These are phyloP conservation scores for Leccinum griseonigrum DNA, from an alignment of 1,284 basidiomycete species.

Conservation along the genomic window DNA sequence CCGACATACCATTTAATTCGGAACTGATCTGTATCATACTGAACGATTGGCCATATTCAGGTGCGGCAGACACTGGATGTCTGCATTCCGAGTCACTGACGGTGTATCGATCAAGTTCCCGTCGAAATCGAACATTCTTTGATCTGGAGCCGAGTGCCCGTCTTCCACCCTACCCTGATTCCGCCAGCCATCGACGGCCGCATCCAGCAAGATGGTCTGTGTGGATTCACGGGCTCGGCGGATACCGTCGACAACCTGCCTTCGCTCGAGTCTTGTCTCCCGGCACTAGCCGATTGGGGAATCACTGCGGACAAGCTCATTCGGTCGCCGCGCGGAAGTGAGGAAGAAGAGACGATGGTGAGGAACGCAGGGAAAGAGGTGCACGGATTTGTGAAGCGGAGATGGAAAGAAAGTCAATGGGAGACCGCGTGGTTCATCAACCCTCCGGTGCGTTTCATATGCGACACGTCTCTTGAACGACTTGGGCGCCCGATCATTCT, in stretches of 20 bases:
- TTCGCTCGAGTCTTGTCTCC: slow-evolving; percentile 56
- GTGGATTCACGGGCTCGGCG: slow-evolving; percentile 80
- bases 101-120: slow-evolving; percentile 57
- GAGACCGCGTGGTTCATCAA: slow-evolving; percentile 88
- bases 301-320: slow-evolving; percentile 58
- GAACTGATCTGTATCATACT: slow-evolving; percentile 67
- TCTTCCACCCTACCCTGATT: slow-evolving; percentile 57
- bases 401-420: slow-evolving; percentile 69
- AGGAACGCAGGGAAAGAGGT: slow-evolving; percentile 54
- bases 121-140: slow-evolving; percentile 70
- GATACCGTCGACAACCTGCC: slow-evolving; percentile 60
- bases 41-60: slow-evolving; percentile 85
- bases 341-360: slow-evolving; percentile 54
- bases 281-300: slow-evolving; percentile 66
- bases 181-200: background rate
- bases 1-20: slow-evolving; percentile 47
- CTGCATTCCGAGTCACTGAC: slow-evolving; percentile 58
- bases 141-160: slow-evolving; percentile 71
- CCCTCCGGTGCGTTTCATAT: slow-evolving; percentile 57
- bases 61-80: slow-evolving; percentile 47
- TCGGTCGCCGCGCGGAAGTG: slow-evolving; percentile 40
- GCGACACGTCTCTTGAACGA: background rate
- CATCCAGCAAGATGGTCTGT: background rate
- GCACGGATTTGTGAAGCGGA: slow-evolving; percentile 54
- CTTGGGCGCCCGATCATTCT: background rate